phyloP scores from a whole-genome alignment of 805 yeast genomes.

The Barnettozyma sp. region DNA sequence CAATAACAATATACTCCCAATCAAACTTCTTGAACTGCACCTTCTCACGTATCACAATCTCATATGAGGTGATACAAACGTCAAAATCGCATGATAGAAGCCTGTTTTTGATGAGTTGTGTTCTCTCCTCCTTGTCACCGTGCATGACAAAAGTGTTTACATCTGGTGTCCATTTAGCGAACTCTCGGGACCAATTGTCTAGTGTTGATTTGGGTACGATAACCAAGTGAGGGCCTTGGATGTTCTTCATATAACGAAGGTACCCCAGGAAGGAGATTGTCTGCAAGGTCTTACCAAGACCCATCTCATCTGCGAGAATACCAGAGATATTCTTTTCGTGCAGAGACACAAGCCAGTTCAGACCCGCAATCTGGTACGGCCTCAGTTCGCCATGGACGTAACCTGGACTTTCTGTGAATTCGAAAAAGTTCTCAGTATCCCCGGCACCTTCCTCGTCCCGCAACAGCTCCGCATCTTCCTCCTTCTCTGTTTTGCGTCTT shows the following conservation, averaged over 20 bases:
- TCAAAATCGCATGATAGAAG: constrained; percentile 60
- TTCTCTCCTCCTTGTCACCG: constrained; percentile 67
- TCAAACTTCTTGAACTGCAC: constrained; percentile 55
- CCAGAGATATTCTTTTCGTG: constrained; percentile 67
- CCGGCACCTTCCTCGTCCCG: constrained; percentile 43
- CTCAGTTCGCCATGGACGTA: constrained; percentile 59
- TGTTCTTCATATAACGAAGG: constrained; percentile 51
- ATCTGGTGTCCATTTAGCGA: constrained; percentile 75
- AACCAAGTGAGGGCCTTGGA: constrained; percentile 67
- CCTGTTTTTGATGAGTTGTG: constrained; percentile 41
- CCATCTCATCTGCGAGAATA: constrained; percentile 83
- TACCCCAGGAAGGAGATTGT: constrained; percentile 68
- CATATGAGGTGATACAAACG: constrained; percentile 56
- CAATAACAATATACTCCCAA: constrained; percentile 74
- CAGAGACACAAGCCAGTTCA: constrained; percentile 69
- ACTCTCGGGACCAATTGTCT: constrained; percentile 77
- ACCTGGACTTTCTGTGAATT: constrained; percentile 79
- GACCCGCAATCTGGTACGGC: constrained; percentile 73
- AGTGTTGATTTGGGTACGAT: constrained; percentile 76
- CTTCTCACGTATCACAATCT: constrained; percentile 71
- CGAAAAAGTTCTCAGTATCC: constrained; percentile 39
- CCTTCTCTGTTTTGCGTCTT: constrained; percentile 66
- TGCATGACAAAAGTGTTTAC: constrained; percentile 62
- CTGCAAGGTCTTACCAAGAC: constrained; percentile 75
- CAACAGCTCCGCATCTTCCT: constrained; percentile 71